Base-by-base conservation (phyloP, 441 rosid species). In the Aquilaria agallochum region DNA sequence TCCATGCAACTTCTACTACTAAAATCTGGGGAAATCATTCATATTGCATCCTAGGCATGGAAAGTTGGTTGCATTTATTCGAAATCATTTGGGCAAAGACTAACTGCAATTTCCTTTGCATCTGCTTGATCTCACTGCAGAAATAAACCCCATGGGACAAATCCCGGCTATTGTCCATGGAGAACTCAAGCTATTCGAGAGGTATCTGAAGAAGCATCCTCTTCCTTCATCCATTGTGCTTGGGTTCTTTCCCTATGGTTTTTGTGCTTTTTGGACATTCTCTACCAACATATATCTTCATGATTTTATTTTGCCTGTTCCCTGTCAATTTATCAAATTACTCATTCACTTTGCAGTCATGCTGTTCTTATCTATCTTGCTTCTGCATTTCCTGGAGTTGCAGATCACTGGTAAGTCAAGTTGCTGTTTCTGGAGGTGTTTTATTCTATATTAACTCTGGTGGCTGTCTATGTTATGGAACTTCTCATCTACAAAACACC, bases 151-250 rank as follows among this genome's bases (percentile, higher is more conserved):
- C 12, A 57, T 86, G 83, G 67, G 66, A 46, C 71, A 81, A 68
- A 81, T 91, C 69, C 97, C 97, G 10, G 83, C 83, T 64, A 79
- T 91, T 58, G 79, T 82, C 63, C 96, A 91, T 76, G 97, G 96
- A 65, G 85, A 83, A 60, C 74, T 88, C 69, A 83, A 78, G 77
- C 85, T 91, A 27, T 91, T 82, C 52, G 97, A 91, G 78, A 91
- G 97, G 97, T 90, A 67, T 51, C 20, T 7, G 9, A 27, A 44
- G 20, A 7, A 53, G 14, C 3, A 33, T 20, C 55, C 49, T 52
- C 54, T n/a, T 32, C 33, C 13, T 60, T 56, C 47, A 13, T 48
- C 59, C 31, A 30, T 69, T 2, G 9, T 12, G 11, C 5, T 44
- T 48, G 50, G 63, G 8, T 20, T 11, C 48, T 9, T 20, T 13